Conservation (phyloP, 257 asterid species). For the Penstemon davidsonii region DNA sequence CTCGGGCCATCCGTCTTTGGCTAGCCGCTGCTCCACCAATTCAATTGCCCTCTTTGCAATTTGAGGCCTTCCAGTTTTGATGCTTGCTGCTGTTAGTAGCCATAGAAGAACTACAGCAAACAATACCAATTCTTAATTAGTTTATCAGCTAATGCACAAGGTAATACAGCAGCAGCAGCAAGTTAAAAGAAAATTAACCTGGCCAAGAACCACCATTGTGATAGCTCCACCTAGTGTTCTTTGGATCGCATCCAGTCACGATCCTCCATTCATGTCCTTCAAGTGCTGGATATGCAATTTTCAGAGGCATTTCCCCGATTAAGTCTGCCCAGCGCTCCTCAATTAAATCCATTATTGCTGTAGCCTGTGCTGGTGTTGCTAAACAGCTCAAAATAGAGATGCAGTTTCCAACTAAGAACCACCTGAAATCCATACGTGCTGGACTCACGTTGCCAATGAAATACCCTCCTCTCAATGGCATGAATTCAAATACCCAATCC, state of each 20-base stretch:
- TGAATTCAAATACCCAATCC: conserved; percentile 62
- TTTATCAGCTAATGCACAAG: not conserved
- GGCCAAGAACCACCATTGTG: conserved; percentile 76
- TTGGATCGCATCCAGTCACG: conserved; percentile 63
- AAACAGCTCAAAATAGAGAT: conserved; percentile 56
- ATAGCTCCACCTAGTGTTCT: conserved; percentile 67
- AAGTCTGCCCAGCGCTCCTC: conserved; percentile 59
- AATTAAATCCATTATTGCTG: conserved; percentile 58
- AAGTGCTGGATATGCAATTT: conserved; percentile 59
- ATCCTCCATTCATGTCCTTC: conserved; percentile 57
- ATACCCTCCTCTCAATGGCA: conserved; percentile 61
- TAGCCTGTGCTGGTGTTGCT: conserved; percentile 55
- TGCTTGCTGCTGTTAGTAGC: conserved; percentile 70
- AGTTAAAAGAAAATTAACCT: conserved; percentile 33
- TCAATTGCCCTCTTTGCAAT: conserved; percentile 66
- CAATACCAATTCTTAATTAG: not conserved
- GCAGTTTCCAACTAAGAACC: conserved; percentile 61
- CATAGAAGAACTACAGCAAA: conserved; percentile 50
- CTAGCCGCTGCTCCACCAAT: conserved; percentile 53
- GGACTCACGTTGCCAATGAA: conserved; percentile 63
- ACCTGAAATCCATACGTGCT: conserved; percentile 66
- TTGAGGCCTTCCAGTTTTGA: conserved; percentile 62
- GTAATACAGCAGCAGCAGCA: conserved; percentile 3
- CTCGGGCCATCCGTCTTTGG: conserved; percentile 71
- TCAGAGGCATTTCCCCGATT: conserved; percentile 65